phyloP scores from a whole-genome alignment of 2,329 filamentous ascomycete species.

The Conoideocrella luteorostrata region DNA sequence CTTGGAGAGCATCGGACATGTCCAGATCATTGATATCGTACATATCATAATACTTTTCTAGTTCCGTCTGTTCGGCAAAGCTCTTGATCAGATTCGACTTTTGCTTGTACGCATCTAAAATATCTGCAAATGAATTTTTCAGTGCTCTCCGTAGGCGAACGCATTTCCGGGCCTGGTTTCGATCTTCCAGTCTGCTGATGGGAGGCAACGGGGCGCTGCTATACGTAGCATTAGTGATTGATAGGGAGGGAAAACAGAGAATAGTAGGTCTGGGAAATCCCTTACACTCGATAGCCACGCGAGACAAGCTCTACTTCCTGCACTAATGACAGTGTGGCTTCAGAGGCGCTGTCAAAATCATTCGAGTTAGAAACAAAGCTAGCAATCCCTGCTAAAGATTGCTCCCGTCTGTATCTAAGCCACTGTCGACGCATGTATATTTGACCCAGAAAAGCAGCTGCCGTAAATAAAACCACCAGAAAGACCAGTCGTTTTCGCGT shows the following conservation, averaged over 20 bases:
- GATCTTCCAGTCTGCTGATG: slow-evolving; percentile 85
- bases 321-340: slow-evolving; percentile 72
- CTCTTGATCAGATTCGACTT: slow-evolving; percentile 62
- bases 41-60: slow-evolving; percentile 90
- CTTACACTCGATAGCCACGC: slow-evolving; percentile 77
- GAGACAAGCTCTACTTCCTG: slow-evolving; percentile 96
- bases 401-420: slow-evolving; percentile 69
- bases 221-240: slow-evolving; percentile 3
- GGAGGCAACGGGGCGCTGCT: slow-evolving; percentile 87
- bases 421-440: slow-evolving; percentile 72
- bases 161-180: slow-evolving; percentile 71
- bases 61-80: slow-evolving; percentile 70
- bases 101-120: slow-evolving; percentile 66
- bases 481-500: slow-evolving; percentile 51
- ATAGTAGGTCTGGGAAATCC: slow-evolving; percentile 14
- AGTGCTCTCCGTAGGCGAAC: slow-evolving; percentile 72
- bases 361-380: slow-evolving; percentile 68
- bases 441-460: slow-evolving; percentile 52
- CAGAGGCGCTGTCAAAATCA: slow-evolving; percentile 70
- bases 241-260: not conserved
- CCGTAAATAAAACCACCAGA: slow-evolving; percentile 45
- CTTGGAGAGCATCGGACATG: slow-evolving; percentile 61
- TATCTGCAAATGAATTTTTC: slow-evolving; percentile 59
- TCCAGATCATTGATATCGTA: slow-evolving; percentile 73
- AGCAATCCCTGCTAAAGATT: slow-evolving; percentile 64